Conservation (phyloP, 176 grass and related monocot species). For the Musa itinerans region DNA sequence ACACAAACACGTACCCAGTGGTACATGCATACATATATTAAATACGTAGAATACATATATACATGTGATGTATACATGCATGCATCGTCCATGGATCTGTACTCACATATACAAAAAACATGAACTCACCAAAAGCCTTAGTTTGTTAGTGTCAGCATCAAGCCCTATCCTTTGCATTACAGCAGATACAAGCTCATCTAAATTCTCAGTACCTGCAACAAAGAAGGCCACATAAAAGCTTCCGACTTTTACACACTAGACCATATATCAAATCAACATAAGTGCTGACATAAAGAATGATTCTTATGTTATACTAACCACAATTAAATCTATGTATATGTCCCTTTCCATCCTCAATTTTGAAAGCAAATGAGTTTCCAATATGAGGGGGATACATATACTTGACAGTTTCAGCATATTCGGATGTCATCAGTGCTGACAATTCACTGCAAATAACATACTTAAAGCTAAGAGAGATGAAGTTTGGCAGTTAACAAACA, state of each 20-base stretch:
- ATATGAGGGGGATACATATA: constrained; percentile 48
- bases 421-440: constrained; percentile 66
- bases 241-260: background rate
- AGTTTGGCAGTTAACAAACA: background rate
- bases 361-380: constrained; percentile 88
- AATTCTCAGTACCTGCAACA: constrained; percentile 47
- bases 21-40: too few relatives aligned
- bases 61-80: too few relatives aligned
- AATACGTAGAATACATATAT: too few relatives aligned
- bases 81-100: too few relatives aligned
- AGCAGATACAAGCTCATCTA: constrained; percentile 56
- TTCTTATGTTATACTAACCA: constrained; percentile 23
- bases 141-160: constrained; percentile 29
- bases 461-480: background rate
- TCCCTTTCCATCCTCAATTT: constrained; percentile 67
- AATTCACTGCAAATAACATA: constrained; percentile 41
- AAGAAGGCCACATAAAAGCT: constrained; percentile 12
- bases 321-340: constrained; percentile 76
- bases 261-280: background rate
- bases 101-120: background rate
- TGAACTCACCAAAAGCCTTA: constrained; percentile 73
- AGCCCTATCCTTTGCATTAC: constrained; percentile 59
- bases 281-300: background rate
- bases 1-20: background rate
- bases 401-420: constrained; percentile 54